Base-by-base conservation (phyloP, 306 rosid genomes). In the Malus sylvestris region DNA sequence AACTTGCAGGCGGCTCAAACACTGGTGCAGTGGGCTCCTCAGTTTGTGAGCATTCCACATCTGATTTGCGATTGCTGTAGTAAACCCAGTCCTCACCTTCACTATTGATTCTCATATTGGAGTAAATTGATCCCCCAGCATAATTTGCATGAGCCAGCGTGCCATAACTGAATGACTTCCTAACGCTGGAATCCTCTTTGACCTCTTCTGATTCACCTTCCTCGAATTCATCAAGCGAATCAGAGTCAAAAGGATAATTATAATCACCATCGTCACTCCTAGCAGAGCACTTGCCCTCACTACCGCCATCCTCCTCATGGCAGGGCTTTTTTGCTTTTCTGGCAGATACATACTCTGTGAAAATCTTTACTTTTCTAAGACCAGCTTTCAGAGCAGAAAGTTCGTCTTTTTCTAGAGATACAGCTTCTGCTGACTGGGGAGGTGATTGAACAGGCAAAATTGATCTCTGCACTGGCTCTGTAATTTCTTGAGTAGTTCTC, bases 131-230 rank as follows among this genome's bases (percentile, higher is more conserved):
- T 69, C 90, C 97, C 19, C 97, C 99, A 55, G 94, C 99, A 68
- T 68, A 86, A 67, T 96, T 93, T 42, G 94, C 97, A 84, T 87
- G 77, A 16, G 99, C 97, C 80, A 96, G 89, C 60, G 93, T 82
- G 67, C 99, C 99, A 72, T 96, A 96, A 81, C 98, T 92, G 83
- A 96, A 93, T 15, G 99, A 96, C 84, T 96, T 96, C 96, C 99
- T 88, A 69, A 87, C 91, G 71, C 73, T 87, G 10, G 91, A 71
- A 79, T 82, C 91, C 60, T 86, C 98, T 88, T 96, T 96, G 6
- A 74, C 96, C 79, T 93, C 96, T 57, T 96, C 99, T 1, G 98
- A 89, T 71, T 90, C 94, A 10, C 96, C 94, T 74, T 89, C 96
- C 80, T 91, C 98, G 46, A 87, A 89, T 76, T 96, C 99, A 27